Conservation (phyloP, 345 rosid genomes). For the Salix exigua region DNA sequence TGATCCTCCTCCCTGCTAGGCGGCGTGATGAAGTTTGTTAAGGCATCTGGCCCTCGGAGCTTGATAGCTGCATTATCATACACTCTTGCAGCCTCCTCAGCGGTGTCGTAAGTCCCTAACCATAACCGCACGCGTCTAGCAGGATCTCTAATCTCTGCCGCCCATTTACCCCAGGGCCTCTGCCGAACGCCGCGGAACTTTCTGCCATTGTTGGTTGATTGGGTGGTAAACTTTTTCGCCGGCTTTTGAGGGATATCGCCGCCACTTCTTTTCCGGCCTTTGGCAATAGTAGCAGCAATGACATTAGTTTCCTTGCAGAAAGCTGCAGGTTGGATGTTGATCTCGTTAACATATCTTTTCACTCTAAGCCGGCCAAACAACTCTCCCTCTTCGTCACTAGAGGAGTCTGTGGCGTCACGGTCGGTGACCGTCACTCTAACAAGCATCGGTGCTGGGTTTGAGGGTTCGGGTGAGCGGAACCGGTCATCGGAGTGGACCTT, state of each 20-base stretch:
- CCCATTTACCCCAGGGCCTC: conserved; percentile 99
- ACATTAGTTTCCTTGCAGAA: conserved; percentile 15
- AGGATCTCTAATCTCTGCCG: conserved; percentile 99
- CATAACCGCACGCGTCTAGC: conserved; percentile 71
- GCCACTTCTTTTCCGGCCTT: conserved; percentile 29
- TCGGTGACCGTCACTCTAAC: conserved; percentile 64
- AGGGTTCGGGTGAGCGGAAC: not conserved
- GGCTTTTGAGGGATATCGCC: not conserved
- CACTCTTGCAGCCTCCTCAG: conserved; percentile 94
- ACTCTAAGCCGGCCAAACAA: conserved; percentile 45
- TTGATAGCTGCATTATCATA: conserved; percentile 87
- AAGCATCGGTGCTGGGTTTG: conserved; percentile 13
- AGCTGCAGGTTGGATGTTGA: conserved; percentile 43
- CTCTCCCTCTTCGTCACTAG: conserved; percentile 73
- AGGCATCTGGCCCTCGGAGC: conserved; percentile 85
- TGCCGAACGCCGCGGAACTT: conserved; percentile 90
- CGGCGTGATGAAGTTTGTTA: conserved; percentile 65
- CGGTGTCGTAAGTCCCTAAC: conserved; percentile 86
- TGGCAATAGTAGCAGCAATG: not conserved
- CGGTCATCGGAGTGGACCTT: conserved; percentile 10
- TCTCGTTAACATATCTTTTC: conserved; percentile 68
- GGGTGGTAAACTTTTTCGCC: not conserved
- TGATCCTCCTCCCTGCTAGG: conserved; percentile 10
- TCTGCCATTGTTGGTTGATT: conserved; percentile 17
- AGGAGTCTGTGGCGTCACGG: conserved; percentile 86